Evolutionary conservation across 1,284 basidiomycete genomes (phyloP), one percentile per base, ranked within the genome.

Genomic region (Boletus holoroseus): DNA sequence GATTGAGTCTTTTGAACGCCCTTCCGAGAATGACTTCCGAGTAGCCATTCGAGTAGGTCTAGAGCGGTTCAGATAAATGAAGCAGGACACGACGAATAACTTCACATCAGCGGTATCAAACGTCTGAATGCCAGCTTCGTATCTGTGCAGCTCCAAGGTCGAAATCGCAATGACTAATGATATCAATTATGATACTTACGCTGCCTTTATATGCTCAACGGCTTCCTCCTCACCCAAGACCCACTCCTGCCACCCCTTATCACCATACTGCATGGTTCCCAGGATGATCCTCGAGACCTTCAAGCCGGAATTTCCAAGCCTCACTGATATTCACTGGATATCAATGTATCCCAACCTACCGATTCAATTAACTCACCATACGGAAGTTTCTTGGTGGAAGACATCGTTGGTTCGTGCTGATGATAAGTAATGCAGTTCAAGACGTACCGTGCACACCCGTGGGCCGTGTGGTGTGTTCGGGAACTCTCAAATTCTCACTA

Each of bases 1-100:
- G 73, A 26, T 83, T 69, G 54, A 81, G 74, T 56, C 84, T 61
- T 60, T 85, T 87, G 69, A 94, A 85, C 1, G 87, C 90, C 57
- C 85, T 85, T 5, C 91, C 89, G 32, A 92, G 75, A 54, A 89
- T 79, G 24, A 78, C 63, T 66, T 93, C 91, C 1, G 81, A 85
- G n/a, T 74, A 67, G 5, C 88, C 88, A 57, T 83, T 81, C 2
- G 81, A 83, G 62, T 91, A 91, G 3, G 74, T 69, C 77, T 79
- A 38, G 18, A 46, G 22, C 5, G 32, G 46, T 7, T 56, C 22
- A 22, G 27, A 37, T 39, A 34, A 13, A 15, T 18, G 40, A 20
- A 26, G 48, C 11, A 42, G 16, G 40, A 45, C n/a, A 18, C 11
- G 6, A 26, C 24, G 24, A 28, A 36, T 26, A 18, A 35, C 54